Percentiles rank a stretch among this genome's conserved stretches.
Evolutionary conservation across 2,329 filamentous ascomycete genomes (phyloP).

Genomic region (Verticillium dahliae): DNA sequence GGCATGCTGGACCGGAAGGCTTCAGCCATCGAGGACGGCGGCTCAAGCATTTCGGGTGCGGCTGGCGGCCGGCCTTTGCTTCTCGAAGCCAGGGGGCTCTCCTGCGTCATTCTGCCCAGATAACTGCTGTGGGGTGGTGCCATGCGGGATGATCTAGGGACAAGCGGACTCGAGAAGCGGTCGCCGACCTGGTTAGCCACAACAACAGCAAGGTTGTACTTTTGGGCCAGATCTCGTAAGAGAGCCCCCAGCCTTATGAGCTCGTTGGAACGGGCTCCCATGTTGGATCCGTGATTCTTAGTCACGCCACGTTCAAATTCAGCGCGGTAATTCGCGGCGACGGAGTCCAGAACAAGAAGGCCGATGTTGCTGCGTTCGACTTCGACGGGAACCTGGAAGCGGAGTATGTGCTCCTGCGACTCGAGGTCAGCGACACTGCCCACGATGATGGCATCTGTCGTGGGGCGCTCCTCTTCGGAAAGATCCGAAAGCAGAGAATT

Average conservation of each 20-base stretch:
- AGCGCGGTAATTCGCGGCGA: slow-evolving; percentile 91
- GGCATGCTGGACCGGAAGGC: slow-evolving; percentile 26
- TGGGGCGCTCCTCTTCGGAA: slow-evolving; percentile 36
- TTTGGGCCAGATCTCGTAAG: slow-evolving; percentile 68
- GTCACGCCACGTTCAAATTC: slow-evolving; percentile 64
- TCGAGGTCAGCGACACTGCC: slow-evolving; percentile 86
- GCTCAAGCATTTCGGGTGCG: slow-evolving; percentile 18
- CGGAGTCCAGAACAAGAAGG: slow-evolving; percentile 80
- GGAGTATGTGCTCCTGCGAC: slow-evolving; percentile 89
- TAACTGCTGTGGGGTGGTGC: slow-evolving; percentile 10
- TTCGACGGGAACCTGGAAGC: slow-evolving; percentile 85
- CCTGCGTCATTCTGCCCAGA: slow-evolving; percentile 21
- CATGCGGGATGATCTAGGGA: slow-evolving; percentile 14
- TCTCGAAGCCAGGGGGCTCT: slow-evolving; percentile 44
- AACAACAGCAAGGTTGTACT: slow-evolving; percentile 73
- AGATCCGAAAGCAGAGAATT: slow-evolving; percentile 52
- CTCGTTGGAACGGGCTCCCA: slow-evolving; percentile 71
- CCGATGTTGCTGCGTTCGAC: slow-evolving; percentile 71
- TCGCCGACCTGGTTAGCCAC: slow-evolving; percentile 95
- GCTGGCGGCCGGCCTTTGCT: slow-evolving; percentile 22
- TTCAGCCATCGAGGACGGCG: slow-evolving; percentile 32
- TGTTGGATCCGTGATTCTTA: slow-evolving; percentile 41
- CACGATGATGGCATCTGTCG: slow-evolving; percentile 70
- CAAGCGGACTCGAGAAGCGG: slow-evolving; percentile 49
- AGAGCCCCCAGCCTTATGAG: slow-evolving; percentile 70